Conservation (phyloP, 495 filamentous ascomycete species). For the Staphylotrichum longicolle region DNA sequence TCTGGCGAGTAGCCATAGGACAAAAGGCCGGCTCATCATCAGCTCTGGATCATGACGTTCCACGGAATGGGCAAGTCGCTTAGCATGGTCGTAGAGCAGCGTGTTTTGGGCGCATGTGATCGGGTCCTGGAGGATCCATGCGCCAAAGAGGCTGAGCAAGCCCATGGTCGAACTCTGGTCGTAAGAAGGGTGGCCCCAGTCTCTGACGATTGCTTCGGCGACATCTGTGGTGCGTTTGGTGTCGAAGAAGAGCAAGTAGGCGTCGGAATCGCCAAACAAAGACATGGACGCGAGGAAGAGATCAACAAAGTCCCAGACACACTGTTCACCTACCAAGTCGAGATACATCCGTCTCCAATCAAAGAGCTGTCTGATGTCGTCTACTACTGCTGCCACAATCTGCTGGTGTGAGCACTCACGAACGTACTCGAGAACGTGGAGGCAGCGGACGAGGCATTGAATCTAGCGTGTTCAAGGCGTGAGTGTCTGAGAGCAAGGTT, state of each 20-base stretch:
- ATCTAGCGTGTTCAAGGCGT: conserved; percentile 8
- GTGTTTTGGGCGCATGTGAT: not conserved
- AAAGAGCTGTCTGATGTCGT: not conserved
- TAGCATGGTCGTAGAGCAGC: conserved; percentile 16
- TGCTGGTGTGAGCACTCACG: too few relatives aligned
- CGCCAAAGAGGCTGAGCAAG: conserved; percentile 27
- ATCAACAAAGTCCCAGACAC: conserved; percentile 29
- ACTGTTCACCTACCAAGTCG: conserved; percentile 13
- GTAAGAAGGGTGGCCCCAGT: conserved; percentile 18
- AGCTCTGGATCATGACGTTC: conserved; percentile 14
- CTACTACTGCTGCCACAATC: too few relatives aligned
- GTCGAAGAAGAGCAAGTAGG: conserved; percentile 11
- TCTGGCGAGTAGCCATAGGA: conserved; percentile 27
- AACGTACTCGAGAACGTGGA: conserved; percentile 11
- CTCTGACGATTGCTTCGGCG: conserved; percentile 16
- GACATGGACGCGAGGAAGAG: conserved; percentile 18
- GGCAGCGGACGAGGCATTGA: conserved; percentile 14
- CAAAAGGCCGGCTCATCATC: conserved; percentile 28
- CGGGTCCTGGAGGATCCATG: conserved; percentile 18
- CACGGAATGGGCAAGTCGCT: conserved; percentile 7
- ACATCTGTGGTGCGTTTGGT: not conserved
- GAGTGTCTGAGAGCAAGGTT: not conserved
- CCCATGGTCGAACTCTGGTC: conserved; percentile 24
- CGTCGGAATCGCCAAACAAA: conserved; percentile 19
- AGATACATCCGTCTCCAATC: conserved; percentile 22